Conservation (phyloP, 306 rosid species). For the cucumber (Cucumis sativus) region DNA sequence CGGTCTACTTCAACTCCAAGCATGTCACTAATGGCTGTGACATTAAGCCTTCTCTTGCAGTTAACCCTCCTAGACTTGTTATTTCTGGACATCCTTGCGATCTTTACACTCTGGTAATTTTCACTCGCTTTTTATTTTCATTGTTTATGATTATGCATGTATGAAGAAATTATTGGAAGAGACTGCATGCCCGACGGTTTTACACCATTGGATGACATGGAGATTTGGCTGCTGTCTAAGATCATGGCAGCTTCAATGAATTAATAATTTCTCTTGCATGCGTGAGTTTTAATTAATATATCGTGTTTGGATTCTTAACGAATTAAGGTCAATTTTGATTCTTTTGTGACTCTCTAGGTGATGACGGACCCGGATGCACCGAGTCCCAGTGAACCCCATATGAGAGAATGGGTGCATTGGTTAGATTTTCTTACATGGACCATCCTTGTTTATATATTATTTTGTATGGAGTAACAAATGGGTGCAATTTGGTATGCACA, state of each 20-base stretch:
- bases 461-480: not conserved
- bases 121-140: not conserved
- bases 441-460: not conserved
- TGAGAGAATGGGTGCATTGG: slow-evolving; percentile 91
- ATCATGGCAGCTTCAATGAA: too few species aligned
- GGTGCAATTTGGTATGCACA: too few species aligned
- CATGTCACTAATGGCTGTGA: slow-evolving; percentile 83
- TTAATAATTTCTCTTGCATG: slow-evolving; percentile 14
- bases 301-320: not conserved
- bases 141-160: not conserved
- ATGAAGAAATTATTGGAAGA: too few species aligned
- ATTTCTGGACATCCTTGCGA: slow-evolving; percentile 32
- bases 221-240: too few species aligned
- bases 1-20: slow-evolving; percentile 53
- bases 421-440: not conserved
- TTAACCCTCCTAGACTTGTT: slow-evolving; percentile 45
- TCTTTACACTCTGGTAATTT: slow-evolving; percentile 60
- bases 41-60: slow-evolving; percentile 59
- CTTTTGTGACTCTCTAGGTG: slow-evolving; percentile 30
- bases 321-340: too few species aligned
- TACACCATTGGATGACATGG: too few species aligned
- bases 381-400: slow-evolving; percentile 85
- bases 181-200: too few species aligned
- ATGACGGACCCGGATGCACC: slow-evolving; percentile 96
- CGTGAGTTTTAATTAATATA: not conserved